These are phyloP conservation scores for Chrysanthemum lavandulifolium DNA, from an alignment of 129 eudicot genomes.

Conservation along the genomic window DNA sequence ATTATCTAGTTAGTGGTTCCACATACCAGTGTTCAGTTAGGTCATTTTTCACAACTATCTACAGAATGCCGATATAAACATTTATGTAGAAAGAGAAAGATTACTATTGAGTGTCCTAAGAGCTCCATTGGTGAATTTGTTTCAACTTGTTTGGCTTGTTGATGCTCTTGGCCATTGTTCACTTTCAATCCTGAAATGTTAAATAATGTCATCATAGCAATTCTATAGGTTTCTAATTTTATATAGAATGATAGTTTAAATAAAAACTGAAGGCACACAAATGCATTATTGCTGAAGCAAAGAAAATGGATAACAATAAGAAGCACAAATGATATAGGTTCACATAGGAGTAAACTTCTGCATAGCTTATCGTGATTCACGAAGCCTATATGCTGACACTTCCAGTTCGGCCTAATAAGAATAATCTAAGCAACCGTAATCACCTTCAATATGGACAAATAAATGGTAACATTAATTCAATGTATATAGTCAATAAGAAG, in stretches of 20 bases:
- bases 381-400: no score
- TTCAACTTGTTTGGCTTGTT: conserved; percentile 39
- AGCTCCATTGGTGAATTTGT: conserved; percentile 55
- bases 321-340: no score
- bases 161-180: conserved; percentile 41
- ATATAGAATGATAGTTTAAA: conserved; percentile 1
- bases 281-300: not conserved
- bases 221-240: not conserved
- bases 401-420: no score
- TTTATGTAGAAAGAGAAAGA: not conserved
- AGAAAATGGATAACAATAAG: not conserved
- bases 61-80: not conserved
- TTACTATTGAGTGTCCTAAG: conserved; percentile 60
- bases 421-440: no score
- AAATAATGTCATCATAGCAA: conserved; percentile 4
- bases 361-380: no score
- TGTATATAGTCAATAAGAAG: no score
- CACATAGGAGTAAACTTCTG: no score
- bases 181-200: conserved; percentile 45
- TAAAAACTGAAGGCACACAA: not conserved
- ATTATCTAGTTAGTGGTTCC: conserved; percentile 11
- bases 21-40: conserved; percentile 16
- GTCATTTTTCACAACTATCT: conserved; percentile 22
- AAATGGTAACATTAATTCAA: no score
- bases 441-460: no score